These are phyloP conservation scores for Allomyces javanicus DNA, from an alignment of 192 early-diverging fungal genomes.

Conservation along the genomic window DNA sequence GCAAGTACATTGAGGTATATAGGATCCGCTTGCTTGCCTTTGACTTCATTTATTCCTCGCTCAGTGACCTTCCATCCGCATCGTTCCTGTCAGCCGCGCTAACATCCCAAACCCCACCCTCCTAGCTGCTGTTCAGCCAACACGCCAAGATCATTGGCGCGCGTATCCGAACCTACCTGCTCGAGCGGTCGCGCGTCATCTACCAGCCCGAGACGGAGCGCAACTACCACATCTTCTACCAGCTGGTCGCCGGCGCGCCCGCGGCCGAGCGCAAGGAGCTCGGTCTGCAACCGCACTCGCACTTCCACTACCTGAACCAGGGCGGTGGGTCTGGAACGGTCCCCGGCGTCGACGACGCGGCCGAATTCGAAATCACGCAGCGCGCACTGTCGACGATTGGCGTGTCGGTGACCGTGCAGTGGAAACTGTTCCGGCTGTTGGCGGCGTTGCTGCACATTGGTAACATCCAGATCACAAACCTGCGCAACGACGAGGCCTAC, in stretches of 20 bases:
- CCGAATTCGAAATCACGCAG: conserved; percentile 75
- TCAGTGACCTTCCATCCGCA: neutral
- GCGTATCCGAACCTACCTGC: conserved; percentile 81
- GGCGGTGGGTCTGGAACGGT: conserved; percentile 58
- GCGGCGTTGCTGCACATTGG: conserved; percentile 88
- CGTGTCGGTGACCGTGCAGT: conserved; percentile 59
- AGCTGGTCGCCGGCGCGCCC: conserved; percentile 80
- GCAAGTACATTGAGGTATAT: conserved; percentile 78
- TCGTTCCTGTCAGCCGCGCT: no score
- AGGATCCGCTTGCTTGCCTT: no score
- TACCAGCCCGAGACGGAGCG: conserved; percentile 83
- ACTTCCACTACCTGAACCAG: conserved; percentile 77
- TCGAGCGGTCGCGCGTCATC: conserved; percentile 87
- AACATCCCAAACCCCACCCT: neutral
- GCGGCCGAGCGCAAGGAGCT: conserved; percentile 62
- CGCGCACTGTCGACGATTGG: conserved; percentile 70
- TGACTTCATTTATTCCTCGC: no score
- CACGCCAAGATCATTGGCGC: conserved; percentile 74
- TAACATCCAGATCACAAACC: conserved; percentile 69
- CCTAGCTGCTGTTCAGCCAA: conserved; percentile 70
- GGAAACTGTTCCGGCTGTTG: conserved; percentile 75
- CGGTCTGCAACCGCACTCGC: conserved; percentile 48
- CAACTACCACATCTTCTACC: conserved; percentile 99
- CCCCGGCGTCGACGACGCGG: conserved; percentile 73
- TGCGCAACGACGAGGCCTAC: conserved; percentile 40